Percentiles rank a stretch among this genome's conserved stretches.
These are phyloP conservation scores for Puccinia polysora DNA, from an alignment of 1,284 basidiomycete species.

Conservation along the genomic window DNA sequence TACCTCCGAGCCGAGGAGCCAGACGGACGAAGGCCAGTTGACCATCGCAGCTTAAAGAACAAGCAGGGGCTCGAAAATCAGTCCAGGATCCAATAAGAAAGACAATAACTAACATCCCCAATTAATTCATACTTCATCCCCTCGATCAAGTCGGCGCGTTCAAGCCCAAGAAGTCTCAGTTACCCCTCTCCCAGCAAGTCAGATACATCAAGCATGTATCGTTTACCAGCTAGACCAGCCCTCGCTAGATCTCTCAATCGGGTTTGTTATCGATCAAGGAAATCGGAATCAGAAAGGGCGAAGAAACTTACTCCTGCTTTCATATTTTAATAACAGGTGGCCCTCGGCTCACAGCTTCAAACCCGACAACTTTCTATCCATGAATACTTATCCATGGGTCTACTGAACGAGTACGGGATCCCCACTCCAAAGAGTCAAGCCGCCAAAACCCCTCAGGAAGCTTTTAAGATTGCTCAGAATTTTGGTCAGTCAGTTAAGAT, in stretches of 20 bases:
- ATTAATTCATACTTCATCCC: too few relatives aligned
- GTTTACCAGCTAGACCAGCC: conserved; percentile 27
- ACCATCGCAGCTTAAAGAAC: too few relatives aligned
- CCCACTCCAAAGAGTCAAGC: conserved; percentile 87
- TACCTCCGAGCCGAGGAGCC: too few relatives aligned
- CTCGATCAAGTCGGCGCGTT: background rate
- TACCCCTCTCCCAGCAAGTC: background rate
- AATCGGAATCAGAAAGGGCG: background rate
- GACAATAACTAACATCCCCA: too few relatives aligned
- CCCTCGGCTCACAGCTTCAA: conserved; percentile 56
- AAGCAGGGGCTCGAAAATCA: too few relatives aligned
- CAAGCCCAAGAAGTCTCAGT: background rate
- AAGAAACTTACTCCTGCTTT: background rate
- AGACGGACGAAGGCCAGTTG: too few relatives aligned
- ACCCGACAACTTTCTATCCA: conserved; percentile 94
- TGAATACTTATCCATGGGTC: conserved; percentile 93
- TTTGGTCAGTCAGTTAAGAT: conserved; percentile 61
- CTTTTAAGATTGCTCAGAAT: conserved; percentile 77
- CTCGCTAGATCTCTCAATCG: conserved; percentile 22
- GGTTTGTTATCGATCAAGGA: conserved; percentile 1
- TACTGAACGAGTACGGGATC: conserved; percentile 95
- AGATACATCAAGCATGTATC: conserved; percentile 14
- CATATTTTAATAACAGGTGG: background rate
- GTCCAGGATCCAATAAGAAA: too few relatives aligned
- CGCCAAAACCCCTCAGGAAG: conserved; percentile 84